These are phyloP conservation scores for Yamadazyma jaroonii DNA, from an alignment of 1,139 yeast species.

Conservation along the genomic window DNA sequence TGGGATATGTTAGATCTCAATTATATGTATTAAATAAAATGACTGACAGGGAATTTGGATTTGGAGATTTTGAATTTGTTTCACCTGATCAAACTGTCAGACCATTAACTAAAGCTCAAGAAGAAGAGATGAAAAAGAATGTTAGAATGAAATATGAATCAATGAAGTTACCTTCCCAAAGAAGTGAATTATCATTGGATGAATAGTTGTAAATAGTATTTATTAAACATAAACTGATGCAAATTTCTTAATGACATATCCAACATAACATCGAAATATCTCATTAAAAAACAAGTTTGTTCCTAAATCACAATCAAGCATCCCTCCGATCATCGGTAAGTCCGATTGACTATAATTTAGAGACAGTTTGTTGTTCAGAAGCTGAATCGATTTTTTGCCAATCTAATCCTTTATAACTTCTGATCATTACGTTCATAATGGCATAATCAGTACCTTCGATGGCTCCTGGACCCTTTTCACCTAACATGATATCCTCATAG, in stretches of 20 bases:
- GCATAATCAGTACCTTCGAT: conserved; percentile 48
- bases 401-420: conserved; percentile 43
- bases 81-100: conserved; percentile 81
- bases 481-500: conserved; percentile 49
- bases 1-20: conserved; percentile 86
- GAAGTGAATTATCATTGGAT: conserved; percentile 60
- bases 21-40: conserved; percentile 79
- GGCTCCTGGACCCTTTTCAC: conserved; percentile 31
- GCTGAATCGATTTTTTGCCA: conserved; percentile 23
- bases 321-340: conserved; percentile 3
- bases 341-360: conserved; percentile 13
- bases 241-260: no score
- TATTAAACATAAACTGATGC: neutral
- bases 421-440: conserved; percentile 56
- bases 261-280: neutral
- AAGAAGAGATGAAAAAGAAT: conserved; percentile 39
- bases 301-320: conserved; percentile 3
- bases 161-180: conserved; percentile 58
- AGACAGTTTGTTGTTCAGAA: conserved; percentile 5
- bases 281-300: neutral
- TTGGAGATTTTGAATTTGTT: conserved; percentile 82
- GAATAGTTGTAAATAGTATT: conserved; percentile 22
- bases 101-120: conserved; percentile 65
- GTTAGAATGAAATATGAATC: conserved; percentile 35
- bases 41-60: conserved; percentile 89